A percentile compares a stretch with the other conserved stretches of the same genome.
Evolutionary conservation across 768 basidiomycete species (phyloP).

Genomic region (Lactarius hengduanensis): DNA sequence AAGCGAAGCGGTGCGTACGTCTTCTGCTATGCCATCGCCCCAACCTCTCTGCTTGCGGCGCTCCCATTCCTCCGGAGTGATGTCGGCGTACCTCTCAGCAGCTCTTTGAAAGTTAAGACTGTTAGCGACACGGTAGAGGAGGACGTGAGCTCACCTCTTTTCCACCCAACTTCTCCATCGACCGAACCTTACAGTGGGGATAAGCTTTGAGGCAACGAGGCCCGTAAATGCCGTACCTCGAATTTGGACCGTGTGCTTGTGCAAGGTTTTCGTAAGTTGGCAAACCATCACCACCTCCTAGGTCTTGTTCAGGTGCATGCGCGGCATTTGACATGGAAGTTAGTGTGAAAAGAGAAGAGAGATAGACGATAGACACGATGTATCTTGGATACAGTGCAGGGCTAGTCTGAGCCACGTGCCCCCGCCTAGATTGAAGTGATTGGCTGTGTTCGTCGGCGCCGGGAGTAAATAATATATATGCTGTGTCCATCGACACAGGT

Average conservation of each 20-base stretch:
- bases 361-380: background rate
- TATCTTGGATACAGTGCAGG: background rate
- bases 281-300: slow-evolving; percentile 50
- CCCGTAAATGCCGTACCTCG: slow-evolving; percentile 49
- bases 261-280: slow-evolving; percentile 84
- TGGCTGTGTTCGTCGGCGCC: background rate
- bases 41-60: slow-evolving; percentile 68
- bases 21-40: slow-evolving; percentile 47
- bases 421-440: background rate
- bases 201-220: background rate
- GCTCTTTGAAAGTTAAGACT: slow-evolving; percentile 48
- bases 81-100: slow-evolving; percentile 74
- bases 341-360: background rate
- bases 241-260: slow-evolving; percentile 74
- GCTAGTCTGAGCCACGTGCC: slow-evolving; percentile 1
- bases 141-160: slow-evolving; percentile 55
- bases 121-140: background rate
- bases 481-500: background rate
- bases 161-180: slow-evolving; percentile 88
- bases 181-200: slow-evolving; percentile 57
- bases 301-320: slow-evolving; percentile 41
- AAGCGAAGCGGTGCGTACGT: slow-evolving; percentile 25
- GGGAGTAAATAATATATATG: background rate
- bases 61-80: slow-evolving; percentile 55
- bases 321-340: slow-evolving; percentile 28